Base-by-base conservation (phyloP, 768 basidiomycete species). In the Lactarius indigo region DNA sequence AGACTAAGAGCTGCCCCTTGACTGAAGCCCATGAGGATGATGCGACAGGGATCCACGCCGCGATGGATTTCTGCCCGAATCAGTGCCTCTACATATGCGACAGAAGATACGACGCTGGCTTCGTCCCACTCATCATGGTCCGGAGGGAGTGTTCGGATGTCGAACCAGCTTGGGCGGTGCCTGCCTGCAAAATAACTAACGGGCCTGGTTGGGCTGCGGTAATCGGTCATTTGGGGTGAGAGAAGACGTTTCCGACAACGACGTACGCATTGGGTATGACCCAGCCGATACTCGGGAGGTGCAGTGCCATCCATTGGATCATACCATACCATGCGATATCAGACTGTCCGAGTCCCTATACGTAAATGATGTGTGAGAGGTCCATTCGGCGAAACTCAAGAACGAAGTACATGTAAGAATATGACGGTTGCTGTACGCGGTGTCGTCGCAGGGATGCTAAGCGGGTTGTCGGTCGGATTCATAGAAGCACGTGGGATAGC, bases 221-320 rank as follows among this genome's bases (percentile, higher is more conserved):
- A 31, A 23, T 30, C 3, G 52, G 17, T 12, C 54, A 39, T 64
- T 23, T 57, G 15, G 42, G 50, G 17, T 12, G 47, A 33, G 17
- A 35, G 30, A n/a, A 62, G 31, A 28, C 31, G 35, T 10, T 31
- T 17, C 18, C 28, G 26, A 28, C 13, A 20, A 33, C n/a, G 6
- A 69, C 77, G 41, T 69, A 81, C 81, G 81, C 80, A 69, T 82
- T 79, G 7, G 80, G 81, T 15, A 81, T 66, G 26, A 82, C 70
- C 80, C 80, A 82, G 64, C 78, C 75, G n/a, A 81, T 72, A 47
- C 74, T 74, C 1, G 80, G 80, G 15, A 81, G 73, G 30, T 70
- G 72, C 13, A 72, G 70, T 8, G 78, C 78, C 28, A 82, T 71
- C 50, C 74, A 75, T 57, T 77, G 74, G 10, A 75, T 64, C 44